phyloP scores from a whole-genome alignment of 2,329 filamentous ascomycete species.

The Escovopsis sp. region DNA sequence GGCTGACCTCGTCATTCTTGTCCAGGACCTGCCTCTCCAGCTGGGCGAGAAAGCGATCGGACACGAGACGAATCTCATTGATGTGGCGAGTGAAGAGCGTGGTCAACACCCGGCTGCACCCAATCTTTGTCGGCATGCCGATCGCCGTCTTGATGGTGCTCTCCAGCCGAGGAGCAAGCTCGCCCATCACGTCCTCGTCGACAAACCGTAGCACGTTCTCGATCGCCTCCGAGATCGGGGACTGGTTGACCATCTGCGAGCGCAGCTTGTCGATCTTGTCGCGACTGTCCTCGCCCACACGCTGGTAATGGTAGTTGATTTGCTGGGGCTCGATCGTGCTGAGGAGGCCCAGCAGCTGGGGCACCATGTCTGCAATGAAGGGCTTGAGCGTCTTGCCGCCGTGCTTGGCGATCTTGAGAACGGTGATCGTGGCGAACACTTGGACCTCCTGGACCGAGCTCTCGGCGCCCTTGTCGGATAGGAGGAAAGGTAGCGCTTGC shows the following conservation, averaged over 20 bases:
- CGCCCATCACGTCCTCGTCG: slow-evolving; percentile 62
- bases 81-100: slow-evolving; percentile 72
- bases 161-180: slow-evolving; percentile 58
- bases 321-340: slow-evolving; percentile 81
- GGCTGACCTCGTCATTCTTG: slow-evolving; percentile 84
- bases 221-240: slow-evolving; percentile 84
- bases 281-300: slow-evolving; percentile 72
- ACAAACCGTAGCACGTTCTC: slow-evolving; percentile 76
- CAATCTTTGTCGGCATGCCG: slow-evolving; percentile 87
- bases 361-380: slow-evolving; percentile 69
- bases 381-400: slow-evolving; percentile 64
- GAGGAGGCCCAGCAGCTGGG: slow-evolving; percentile 65
- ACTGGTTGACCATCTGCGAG: slow-evolving; percentile 66
- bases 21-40: slow-evolving; percentile 76
- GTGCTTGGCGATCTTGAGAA: slow-evolving; percentile 83
- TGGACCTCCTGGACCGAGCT: slow-evolving; percentile 81
- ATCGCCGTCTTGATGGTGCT: slow-evolving; percentile 72
- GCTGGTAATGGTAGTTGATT: slow-evolving; percentile 85
- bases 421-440: slow-evolving; percentile 64
- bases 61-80: slow-evolving; percentile 59
- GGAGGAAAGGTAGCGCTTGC: slow-evolving; percentile 76
- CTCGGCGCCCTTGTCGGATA: slow-evolving; percentile 80
- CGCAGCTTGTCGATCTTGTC: slow-evolving; percentile 84
- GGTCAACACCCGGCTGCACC: slow-evolving; percentile 70
- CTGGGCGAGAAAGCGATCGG: slow-evolving; percentile 59